phyloP scores from a whole-genome alignment of 768 basidiomycete species.

The Pulveroboletus sp. region DNA sequence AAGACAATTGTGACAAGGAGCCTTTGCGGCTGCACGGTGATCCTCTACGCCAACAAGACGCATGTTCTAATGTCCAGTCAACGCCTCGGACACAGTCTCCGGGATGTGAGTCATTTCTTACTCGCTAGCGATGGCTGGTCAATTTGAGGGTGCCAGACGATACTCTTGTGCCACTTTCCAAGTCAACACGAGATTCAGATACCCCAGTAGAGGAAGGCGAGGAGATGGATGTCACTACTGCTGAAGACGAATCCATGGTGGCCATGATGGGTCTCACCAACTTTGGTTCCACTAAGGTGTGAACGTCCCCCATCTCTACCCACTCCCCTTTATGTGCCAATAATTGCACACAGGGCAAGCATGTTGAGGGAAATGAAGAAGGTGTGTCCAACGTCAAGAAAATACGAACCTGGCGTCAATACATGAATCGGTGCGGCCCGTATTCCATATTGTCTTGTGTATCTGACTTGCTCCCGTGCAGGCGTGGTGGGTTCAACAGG shows the following conservation, averaged over 20 bases:
- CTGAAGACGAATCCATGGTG: conserved; percentile 80
- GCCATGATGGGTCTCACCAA: conserved; percentile 84
- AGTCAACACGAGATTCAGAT: conserved; percentile 40
- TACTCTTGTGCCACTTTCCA: conserved; percentile 11
- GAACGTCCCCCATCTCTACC: conserved; percentile 4
- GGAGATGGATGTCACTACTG: conserved; percentile 50
- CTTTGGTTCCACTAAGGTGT: conserved; percentile 87
- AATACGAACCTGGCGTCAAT: conserved; percentile 90
- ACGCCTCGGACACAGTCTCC: conserved; percentile 9
- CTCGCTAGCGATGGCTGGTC: neutral
- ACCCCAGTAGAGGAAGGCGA: conserved; percentile 45
- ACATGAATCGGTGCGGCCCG: conserved; percentile 84
- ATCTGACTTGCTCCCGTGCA: conserved; percentile 26
- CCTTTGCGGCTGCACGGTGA: conserved; percentile 19
- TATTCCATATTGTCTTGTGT: neutral
- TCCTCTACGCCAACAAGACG: conserved; percentile 17
- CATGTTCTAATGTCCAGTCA: conserved; percentile 12
- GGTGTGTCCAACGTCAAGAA: conserved; percentile 67
- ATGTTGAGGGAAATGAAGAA: conserved; percentile 79
- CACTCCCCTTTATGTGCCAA: neutral
- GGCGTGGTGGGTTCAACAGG: conserved; percentile 86
- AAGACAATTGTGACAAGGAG: conserved; percentile 25
- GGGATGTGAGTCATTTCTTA: conserved; percentile 10
- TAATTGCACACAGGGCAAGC: conserved; percentile 55
- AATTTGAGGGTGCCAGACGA: conserved; percentile 3